Percentiles rank a stretch among this genome's conserved stretches.
These are phyloP conservation scores for Dactylellina haptotyla DNA, from an alignment of 2,329 filamentous ascomycete species.

Conservation along the genomic window DNA sequence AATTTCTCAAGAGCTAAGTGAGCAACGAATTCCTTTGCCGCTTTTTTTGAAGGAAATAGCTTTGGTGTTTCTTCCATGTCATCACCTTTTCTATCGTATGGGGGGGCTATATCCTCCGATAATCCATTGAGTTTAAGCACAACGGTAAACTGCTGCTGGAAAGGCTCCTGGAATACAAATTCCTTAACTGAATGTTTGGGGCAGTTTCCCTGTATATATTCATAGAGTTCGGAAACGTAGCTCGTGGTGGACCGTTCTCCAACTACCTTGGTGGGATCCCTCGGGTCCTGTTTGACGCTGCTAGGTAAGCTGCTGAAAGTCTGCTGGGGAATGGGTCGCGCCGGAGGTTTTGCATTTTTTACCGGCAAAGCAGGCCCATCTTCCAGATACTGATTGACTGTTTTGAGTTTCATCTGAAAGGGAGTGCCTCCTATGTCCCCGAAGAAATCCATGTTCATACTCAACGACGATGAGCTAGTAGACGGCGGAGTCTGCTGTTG, in stretches of 20 bases:
- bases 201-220: constrained; percentile 47
- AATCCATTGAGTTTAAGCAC: constrained; percentile 21
- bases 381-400: constrained; percentile 27
- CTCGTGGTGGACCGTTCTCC: constrained; percentile 38
- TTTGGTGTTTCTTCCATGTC: constrained; percentile 20
- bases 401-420: constrained; percentile 27
- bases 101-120: constrained; percentile 12
- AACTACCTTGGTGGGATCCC: constrained; percentile 31
- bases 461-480: not conserved
- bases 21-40: constrained; percentile 46
- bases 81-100: constrained; percentile 34
- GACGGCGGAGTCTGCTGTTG: not conserved
- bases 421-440: constrained; percentile 18
- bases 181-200: constrained; percentile 25
- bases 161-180: constrained; percentile 30
- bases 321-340: constrained; percentile 17
- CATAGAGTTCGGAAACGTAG: constrained; percentile 47
- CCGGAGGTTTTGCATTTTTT: constrained; percentile 45
- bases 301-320: constrained; percentile 38
- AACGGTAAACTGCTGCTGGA: constrained; percentile 47
- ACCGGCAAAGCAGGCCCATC: constrained; percentile 18
- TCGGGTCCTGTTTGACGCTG: constrained; percentile 31
- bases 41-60: constrained; percentile 50
- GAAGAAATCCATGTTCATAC: constrained; percentile 22
- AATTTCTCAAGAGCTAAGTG: constrained; percentile 19